Evolutionary conservation across 1,284 basidiomycete species (phyloP).

Genomic region (Bondarzewia mesenterica): DNA sequence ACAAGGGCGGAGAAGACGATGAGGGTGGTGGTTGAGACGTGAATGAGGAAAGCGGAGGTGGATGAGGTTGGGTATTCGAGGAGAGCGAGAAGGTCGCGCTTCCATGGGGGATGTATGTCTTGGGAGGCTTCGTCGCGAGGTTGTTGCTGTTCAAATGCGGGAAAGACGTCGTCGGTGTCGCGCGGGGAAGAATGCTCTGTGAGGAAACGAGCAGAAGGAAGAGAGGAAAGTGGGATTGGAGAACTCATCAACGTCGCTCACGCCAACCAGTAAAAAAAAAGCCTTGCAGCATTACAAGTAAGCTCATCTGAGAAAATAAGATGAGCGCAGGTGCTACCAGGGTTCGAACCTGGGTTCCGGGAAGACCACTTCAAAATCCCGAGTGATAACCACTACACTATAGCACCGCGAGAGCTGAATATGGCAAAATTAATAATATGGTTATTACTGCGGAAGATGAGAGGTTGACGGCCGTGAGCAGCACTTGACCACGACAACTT

Average conservation of each 20-base stretch:
- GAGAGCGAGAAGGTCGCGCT: slow-evolving; percentile 48
- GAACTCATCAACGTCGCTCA: too few species aligned
- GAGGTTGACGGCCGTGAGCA: too few species aligned
- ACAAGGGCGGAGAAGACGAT: slow-evolving; percentile 70
- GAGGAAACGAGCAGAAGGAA: background rate
- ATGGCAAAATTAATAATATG: too few species aligned
- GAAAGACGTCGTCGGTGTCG: background rate
- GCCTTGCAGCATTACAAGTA: too few species aligned
- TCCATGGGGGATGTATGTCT: slow-evolving; percentile 46
- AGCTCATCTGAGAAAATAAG: too few species aligned
- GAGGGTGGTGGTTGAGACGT: slow-evolving; percentile 53
- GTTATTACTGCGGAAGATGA: too few species aligned
- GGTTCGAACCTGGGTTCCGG: slow-evolving; percentile 1
- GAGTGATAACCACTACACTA: slow-evolving; percentile 1
- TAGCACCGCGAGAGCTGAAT: too few species aligned
- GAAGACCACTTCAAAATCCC: background rate
- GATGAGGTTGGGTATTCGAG: slow-evolving; percentile 67
- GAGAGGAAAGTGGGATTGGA: background rate
- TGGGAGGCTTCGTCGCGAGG: background rate
- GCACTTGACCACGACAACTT: too few species aligned
- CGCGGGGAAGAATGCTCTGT: background rate
- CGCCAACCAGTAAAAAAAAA: too few species aligned
- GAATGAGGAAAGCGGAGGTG: slow-evolving; percentile 54
- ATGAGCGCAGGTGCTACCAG: background rate
- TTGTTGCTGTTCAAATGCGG: background rate